These are phyloP conservation scores for Pascua sp. DNA, from an alignment of 1,284 basidiomycete species.

Conservation along the genomic window DNA sequence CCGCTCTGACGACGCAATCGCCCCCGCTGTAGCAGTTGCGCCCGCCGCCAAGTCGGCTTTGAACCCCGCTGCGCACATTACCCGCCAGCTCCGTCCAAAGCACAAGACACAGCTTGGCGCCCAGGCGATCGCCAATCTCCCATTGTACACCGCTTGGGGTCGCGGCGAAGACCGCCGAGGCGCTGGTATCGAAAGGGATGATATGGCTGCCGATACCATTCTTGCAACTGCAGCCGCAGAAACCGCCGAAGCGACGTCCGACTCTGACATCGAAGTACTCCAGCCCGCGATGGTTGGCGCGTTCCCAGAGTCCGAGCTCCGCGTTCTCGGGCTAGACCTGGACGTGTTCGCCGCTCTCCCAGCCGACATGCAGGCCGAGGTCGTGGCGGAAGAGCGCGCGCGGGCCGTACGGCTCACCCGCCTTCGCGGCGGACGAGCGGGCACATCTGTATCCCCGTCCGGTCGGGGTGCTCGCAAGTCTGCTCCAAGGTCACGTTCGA, in stretches of 20 bases:
- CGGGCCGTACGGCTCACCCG: conserved; percentile 43
- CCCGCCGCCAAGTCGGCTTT: conserved; percentile 7
- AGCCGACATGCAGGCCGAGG: conserved; percentile 63
- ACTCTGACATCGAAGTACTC: conserved; percentile 2
- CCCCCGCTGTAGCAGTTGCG: background rate
- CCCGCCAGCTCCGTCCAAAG: conserved; percentile 41
- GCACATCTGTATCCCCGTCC: too few species aligned
- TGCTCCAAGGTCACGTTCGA: conserved; percentile 9
- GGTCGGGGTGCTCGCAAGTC: too few species aligned
- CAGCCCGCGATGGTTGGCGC: conserved; percentile 14
- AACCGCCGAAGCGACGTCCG: background rate
- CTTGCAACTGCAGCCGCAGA: background rate
- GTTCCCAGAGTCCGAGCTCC: conserved; percentile 55
- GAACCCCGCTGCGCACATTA: conserved; percentile 42
- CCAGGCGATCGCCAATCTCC: conserved; percentile 29
- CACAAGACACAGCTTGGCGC: conserved; percentile 39
- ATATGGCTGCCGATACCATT: background rate
- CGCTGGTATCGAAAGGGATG: too few species aligned
- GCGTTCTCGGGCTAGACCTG: conserved; percentile 63
- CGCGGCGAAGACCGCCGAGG: background rate
- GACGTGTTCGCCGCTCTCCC: conserved; percentile 70
- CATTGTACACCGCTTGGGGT: conserved; percentile 39
- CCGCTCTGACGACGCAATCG: background rate
- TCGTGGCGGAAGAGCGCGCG: conserved; percentile 58
- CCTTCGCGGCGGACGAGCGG: background rate